Percentiles rank a stretch among this genome's conserved stretches.
Evolutionary conservation across 1,284 basidiomycete species (phyloP).

Genomic region (Tranzscheliella williamsii): DNA sequence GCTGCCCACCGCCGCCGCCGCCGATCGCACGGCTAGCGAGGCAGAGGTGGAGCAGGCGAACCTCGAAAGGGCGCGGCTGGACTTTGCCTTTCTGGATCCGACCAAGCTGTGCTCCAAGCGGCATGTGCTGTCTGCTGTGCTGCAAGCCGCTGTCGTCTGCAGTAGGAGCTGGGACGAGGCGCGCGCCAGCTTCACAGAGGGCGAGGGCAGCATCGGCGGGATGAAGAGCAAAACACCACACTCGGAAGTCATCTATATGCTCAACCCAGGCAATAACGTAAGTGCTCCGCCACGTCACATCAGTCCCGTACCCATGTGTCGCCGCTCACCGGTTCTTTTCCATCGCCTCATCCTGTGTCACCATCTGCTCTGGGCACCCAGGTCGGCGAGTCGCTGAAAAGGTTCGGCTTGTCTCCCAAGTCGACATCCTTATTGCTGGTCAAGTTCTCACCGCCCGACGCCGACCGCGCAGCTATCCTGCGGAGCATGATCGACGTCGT

Average conservation of each 20-base stretch:
- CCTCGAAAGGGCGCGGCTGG: constrained; percentile 14
- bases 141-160: constrained; percentile 29
- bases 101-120: constrained; percentile 26
- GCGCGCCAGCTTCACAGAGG: constrained; percentile 10
- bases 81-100: constrained; percentile 44
- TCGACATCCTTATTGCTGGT: constrained; percentile 28
- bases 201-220: constrained; percentile 22
- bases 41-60: constrained; percentile 9
- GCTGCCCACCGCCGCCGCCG: constrained; percentile 4
- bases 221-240: constrained; percentile 43
- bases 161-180: constrained; percentile 20
- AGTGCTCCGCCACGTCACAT: constrained; percentile 3
- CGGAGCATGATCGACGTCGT: constrained; percentile 25
- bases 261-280: constrained; percentile 38
- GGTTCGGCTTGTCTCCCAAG: constrained; percentile 29
- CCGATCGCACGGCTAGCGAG: constrained; percentile 2
- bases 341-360: no score
- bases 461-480: constrained; percentile 7
- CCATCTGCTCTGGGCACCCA: constrained; percentile 3
- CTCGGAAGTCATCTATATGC: constrained; percentile 39
- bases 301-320: no score
- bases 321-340: no score
- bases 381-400: constrained; percentile 40
- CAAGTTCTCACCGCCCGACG: constrained; percentile 12
- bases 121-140: constrained; percentile 25